These are phyloP conservation scores for Podaxis carcinomalis DNA, from an alignment of 768 basidiomycete species.

Conservation along the genomic window DNA sequence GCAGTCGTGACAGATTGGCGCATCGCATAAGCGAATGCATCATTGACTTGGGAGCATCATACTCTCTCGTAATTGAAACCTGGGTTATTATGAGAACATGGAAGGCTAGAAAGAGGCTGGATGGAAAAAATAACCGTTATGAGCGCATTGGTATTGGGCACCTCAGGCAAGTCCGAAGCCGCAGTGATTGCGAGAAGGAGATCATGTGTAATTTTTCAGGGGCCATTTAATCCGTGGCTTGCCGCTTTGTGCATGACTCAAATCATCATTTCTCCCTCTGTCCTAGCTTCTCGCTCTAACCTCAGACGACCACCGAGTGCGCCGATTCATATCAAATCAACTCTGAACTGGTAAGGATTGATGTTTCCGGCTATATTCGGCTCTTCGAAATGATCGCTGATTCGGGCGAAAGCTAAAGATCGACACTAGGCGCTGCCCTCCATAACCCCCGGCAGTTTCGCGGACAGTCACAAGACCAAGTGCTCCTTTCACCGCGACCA, in stretches of 20 bases:
- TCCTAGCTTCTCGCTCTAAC: background rate
- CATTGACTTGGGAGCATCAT: background rate
- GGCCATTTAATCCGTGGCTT: background rate
- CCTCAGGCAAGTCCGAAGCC: background rate
- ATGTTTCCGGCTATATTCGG: conserved; percentile 1
- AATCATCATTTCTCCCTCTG: background rate
- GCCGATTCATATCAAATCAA: background rate
- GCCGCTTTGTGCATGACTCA: background rate
- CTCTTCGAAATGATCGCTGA: conserved; percentile 2
- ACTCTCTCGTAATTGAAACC: background rate
- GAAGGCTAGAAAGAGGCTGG: background rate
- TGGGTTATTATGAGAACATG: background rate
- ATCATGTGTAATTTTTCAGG: background rate
- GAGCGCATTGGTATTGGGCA: background rate
- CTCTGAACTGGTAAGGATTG: background rate
- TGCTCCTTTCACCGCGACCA: background rate
- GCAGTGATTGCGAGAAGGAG: background rate
- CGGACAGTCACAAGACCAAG: background rate
- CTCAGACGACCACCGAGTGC: background rate
- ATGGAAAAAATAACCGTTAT: background rate
- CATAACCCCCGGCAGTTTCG: background rate
- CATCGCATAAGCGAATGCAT: background rate
- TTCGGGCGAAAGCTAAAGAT: conserved; percentile 4
- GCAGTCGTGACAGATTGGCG: background rate
- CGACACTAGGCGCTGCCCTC: background rate